These are phyloP conservation scores for Pythium brachiatum DNA, from an alignment of 352 stramenopile genomes.

Conservation along the genomic window DNA sequence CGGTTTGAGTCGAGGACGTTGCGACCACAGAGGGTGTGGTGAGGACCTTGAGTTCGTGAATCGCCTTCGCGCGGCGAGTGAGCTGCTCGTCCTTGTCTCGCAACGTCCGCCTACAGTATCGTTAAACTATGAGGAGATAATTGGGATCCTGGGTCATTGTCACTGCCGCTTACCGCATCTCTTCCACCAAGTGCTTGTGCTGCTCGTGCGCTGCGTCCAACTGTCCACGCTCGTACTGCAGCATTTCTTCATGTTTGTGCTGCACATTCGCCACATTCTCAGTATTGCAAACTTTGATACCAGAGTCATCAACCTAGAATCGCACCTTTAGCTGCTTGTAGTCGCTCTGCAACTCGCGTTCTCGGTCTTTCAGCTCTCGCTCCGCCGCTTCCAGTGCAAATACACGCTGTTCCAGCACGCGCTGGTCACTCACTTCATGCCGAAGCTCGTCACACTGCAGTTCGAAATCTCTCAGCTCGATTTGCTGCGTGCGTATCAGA, in stretches of 20 bases:
- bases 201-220: slow-evolving; percentile 48
- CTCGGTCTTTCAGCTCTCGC: slow-evolving; percentile 26
- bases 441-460: slow-evolving; percentile 26
- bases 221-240: slow-evolving; percentile 39
- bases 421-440: slow-evolving; percentile 22
- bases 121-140: not conserved
- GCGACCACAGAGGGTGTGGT: slow-evolving; percentile 13
- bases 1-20: slow-evolving; percentile 42
- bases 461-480: slow-evolving; percentile 52
- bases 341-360: slow-evolving; percentile 34
- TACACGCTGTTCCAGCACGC: slow-evolving; percentile 37
- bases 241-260: slow-evolving; percentile 47
- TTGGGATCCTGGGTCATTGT: too few relatives aligned
- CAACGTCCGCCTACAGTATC: slow-evolving; percentile 28
- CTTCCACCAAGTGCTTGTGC: slow-evolving; percentile 47
- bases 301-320: too few relatives aligned
- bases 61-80: slow-evolving; percentile 36
- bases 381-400: slow-evolving; percentile 38
- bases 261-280: slow-evolving; percentile 14
- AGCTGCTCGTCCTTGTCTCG: slow-evolving; percentile 56
- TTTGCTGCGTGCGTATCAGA: slow-evolving; percentile 42
- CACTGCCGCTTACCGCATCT: slow-evolving; percentile 41
- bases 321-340: slow-evolving; percentile 36
- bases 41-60: slow-evolving; percentile 46
- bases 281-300: too few relatives aligned